phyloP scores from a whole-genome alignment of 768 basidiomycete genomes.

The Russula foetens region DNA sequence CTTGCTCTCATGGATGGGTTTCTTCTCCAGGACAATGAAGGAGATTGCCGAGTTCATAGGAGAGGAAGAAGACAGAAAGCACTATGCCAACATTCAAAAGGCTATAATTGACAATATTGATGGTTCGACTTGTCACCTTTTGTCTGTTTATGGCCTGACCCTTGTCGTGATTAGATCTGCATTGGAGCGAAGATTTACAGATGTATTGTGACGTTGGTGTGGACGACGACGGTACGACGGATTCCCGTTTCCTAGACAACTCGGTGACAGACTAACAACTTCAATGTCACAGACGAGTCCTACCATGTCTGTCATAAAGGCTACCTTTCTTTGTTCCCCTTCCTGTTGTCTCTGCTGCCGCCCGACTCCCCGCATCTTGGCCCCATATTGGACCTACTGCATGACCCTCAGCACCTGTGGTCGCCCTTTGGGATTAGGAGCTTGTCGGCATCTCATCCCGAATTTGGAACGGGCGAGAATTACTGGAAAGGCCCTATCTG shows the following conservation, averaged over 20 bases:
- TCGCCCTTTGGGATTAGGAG: constrained; percentile 86
- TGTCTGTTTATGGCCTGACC: not conserved
- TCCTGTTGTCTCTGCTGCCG: constrained; percentile 75
- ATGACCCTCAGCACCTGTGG: constrained; percentile 83
- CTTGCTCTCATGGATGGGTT: constrained; percentile 93
- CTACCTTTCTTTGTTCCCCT: constrained; percentile 91
- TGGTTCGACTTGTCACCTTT: constrained; percentile 37
- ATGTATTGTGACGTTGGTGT: constrained; percentile 94
- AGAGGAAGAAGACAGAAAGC: constrained; percentile 73
- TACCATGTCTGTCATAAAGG: constrained; percentile 86
- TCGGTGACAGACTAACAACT: not conserved
- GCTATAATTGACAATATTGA: constrained; percentile 82
- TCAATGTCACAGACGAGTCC: constrained; percentile 63
- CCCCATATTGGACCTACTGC: constrained; percentile 71
- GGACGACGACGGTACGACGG: constrained; percentile 63
- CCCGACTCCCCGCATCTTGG: constrained; percentile 73
- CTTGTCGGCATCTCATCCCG: constrained; percentile 78
- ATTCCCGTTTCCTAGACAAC: constrained; percentile 3
- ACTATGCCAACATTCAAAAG: constrained; percentile 68
- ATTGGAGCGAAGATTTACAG: constrained; percentile 82
- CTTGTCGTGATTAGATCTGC: constrained; percentile 54
- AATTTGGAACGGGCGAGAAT: constrained; percentile 89
- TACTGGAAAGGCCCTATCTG: constrained; percentile 98
- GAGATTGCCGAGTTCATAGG: constrained; percentile 84
- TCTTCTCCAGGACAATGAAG: constrained; percentile 90